phyloP scores from a whole-genome alignment of 2,329 filamentous ascomycete species.

The Fusarium pseudograminearum region DNA sequence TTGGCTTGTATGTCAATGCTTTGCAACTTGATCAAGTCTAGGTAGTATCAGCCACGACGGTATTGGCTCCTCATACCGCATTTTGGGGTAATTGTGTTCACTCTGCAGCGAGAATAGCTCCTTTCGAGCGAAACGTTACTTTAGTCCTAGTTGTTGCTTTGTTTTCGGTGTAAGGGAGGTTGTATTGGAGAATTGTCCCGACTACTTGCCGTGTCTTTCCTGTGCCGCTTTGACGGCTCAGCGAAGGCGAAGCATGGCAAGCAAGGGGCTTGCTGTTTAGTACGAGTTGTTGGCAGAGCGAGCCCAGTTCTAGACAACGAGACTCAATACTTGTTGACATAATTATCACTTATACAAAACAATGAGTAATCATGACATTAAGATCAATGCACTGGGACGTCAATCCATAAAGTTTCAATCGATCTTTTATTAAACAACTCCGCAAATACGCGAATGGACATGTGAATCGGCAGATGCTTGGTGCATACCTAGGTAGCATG shows the following conservation, averaged over 20 bases:
- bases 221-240: conserved; percentile 9
- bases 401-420: not conserved
- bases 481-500: conserved; percentile 19
- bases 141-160: conserved; percentile 30
- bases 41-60: conserved; percentile 3
- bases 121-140: conserved; percentile 46
- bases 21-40: not conserved
- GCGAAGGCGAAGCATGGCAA: conserved; percentile 13
- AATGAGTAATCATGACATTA: not conserved
- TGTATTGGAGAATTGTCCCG: conserved; percentile 29
- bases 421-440: not conserved
- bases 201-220: conserved; percentile 12
- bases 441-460: conserved; percentile 11
- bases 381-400: conserved; percentile 1
- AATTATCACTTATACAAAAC: not conserved
- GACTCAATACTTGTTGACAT: conserved; percentile 5
- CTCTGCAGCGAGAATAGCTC: conserved; percentile 29
- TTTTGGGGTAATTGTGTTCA: conserved; percentile 26
- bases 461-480: conserved; percentile 34
- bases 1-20: conserved; percentile 3
- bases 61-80: conserved; percentile 20
- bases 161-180: conserved; percentile 46
- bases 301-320: conserved; percentile 44
- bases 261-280: conserved; percentile 18
- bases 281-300: conserved; percentile 16